Percentiles rank a stretch among this genome's conserved stretches.
Conservation (phyloP, 768 basidiomycete genomes). For the Termitomyces sp. region DNA sequence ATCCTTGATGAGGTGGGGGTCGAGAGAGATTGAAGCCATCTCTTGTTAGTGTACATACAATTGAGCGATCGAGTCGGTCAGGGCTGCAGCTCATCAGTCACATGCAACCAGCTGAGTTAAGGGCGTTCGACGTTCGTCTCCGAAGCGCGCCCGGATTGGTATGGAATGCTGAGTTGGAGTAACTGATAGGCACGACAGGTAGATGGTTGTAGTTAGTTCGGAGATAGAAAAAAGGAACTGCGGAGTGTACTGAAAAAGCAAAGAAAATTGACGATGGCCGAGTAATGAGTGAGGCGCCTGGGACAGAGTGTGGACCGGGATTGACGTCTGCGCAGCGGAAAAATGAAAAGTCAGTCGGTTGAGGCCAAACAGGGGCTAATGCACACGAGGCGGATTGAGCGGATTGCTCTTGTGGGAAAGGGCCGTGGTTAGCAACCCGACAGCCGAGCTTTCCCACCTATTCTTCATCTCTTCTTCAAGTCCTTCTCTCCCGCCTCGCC, state of each 20-base stretch:
- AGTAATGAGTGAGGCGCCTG: background rate
- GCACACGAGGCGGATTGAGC: conserved; percentile 9
- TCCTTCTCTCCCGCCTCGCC: conserved; percentile 13
- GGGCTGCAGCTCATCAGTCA: background rate
- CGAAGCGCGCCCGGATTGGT: background rate
- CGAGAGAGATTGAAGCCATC: background rate
- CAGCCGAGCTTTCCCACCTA: conserved; percentile 31
- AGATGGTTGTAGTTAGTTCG: background rate
- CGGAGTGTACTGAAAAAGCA: background rate
- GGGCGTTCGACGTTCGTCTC: background rate
- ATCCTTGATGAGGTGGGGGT: background rate
- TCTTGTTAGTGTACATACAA: no score
- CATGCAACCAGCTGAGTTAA: background rate
- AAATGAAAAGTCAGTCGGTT: conserved; percentile 8
- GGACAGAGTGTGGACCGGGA: conserved; percentile 2
- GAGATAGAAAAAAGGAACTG: no score
- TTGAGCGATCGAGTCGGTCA: background rate
- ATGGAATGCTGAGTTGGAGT: background rate
- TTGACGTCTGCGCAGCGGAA: conserved; percentile 11
- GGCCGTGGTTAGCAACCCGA: conserved; percentile 37
- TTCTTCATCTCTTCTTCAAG: conserved; percentile 16
- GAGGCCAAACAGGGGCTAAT: conserved; percentile 12
- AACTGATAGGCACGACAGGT: background rate
- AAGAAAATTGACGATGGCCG: background rate
- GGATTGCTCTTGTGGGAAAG: conserved; percentile 33